A percentile compares a stretch with the other conserved stretches of the same genome.
These are phyloP conservation scores for Epichloe gansuensis DNA, from an alignment of 2,329 filamentous ascomycete genomes.

Conservation along the genomic window DNA sequence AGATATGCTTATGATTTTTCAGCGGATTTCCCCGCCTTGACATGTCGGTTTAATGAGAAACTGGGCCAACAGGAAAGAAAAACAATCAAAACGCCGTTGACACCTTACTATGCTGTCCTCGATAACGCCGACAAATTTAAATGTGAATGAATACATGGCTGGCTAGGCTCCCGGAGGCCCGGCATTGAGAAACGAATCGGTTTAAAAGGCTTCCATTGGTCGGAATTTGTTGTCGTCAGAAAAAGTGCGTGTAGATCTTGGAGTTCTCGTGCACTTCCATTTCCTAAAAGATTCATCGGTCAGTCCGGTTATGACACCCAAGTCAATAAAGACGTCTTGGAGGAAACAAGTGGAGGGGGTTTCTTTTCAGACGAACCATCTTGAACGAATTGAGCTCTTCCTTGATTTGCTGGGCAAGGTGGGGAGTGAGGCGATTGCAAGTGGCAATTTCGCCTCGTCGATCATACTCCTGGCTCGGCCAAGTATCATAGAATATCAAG, in stretches of 20 bases:
- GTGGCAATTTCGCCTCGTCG: constrained; percentile 92
- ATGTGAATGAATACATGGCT: constrained; percentile 40
- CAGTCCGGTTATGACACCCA: background rate
- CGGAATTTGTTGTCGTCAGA: constrained; percentile 49
- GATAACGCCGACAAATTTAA: constrained; percentile 39
- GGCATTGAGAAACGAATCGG: constrained; percentile 16
- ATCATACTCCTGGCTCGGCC: constrained; percentile 92
- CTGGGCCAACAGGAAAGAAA: constrained; percentile 14
- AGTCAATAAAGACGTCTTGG: background rate
- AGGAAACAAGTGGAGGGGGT: background rate
- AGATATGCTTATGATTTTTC: constrained; percentile 24
- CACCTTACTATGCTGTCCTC: constrained; percentile 47
- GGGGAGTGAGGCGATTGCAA: constrained; percentile 92
- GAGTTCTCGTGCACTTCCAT: constrained; percentile 99
- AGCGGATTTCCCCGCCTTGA: constrained; percentile 23
- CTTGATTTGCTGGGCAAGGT: constrained; percentile 97
- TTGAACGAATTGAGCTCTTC: constrained; percentile 99
- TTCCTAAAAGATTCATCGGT: constrained; percentile 46
- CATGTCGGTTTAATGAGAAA: constrained; percentile 3
- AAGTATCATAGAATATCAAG: constrained; percentile 92
- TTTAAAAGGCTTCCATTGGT: constrained; percentile 12
- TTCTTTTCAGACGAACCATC: constrained; percentile 42
- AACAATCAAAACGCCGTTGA: constrained; percentile 38
- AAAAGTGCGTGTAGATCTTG: constrained; percentile 99
- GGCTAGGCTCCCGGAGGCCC: constrained; percentile 13